These are phyloP conservation scores for Gnaphalium uliginosum DNA, from an alignment of 129 eudicot species.

Conservation along the genomic window DNA sequence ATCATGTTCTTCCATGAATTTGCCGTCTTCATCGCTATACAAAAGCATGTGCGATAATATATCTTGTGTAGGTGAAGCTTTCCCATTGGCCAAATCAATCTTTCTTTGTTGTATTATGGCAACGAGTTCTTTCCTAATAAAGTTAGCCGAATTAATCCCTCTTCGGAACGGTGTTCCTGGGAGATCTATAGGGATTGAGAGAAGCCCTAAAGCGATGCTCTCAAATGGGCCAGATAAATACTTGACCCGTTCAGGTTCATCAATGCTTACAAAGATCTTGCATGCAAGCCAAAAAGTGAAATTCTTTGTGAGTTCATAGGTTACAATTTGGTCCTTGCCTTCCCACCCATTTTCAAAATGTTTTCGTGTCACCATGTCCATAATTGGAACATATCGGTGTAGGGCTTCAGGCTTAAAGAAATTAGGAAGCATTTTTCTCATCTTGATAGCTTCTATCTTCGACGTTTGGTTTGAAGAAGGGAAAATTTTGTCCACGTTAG, in stretches of 20 bases:
- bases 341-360: slow-evolving; percentile 51
- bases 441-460: slow-evolving; percentile 37
- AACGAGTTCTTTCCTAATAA: slow-evolving; percentile 39
- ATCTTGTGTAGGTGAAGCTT: slow-evolving; percentile 49
- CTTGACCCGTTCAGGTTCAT: slow-evolving; percentile 42
- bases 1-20: slow-evolving; percentile 42
- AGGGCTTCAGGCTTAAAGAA: slow-evolving; percentile 52
- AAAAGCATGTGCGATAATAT: slow-evolving; percentile 52
- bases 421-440: slow-evolving; percentile 40
- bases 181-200: slow-evolving; percentile 52
- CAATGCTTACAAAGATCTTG: slow-evolving; percentile 48
- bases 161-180: slow-evolving; percentile 52
- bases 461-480: slow-evolving; percentile 34
- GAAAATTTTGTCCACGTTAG: slow-evolving; percentile 42
- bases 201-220: slow-evolving; percentile 36
- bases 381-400: slow-evolving; percentile 40
- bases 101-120: slow-evolving; percentile 43
- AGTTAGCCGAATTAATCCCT: slow-evolving; percentile 46
- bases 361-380: slow-evolving; percentile 46
- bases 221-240: slow-evolving; percentile 39
- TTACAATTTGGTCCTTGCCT: slow-evolving; percentile 31
- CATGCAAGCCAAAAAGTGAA: slow-evolving; percentile 55
- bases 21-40: slow-evolving; percentile 36
- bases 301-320: slow-evolving; percentile 39
- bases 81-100: slow-evolving; percentile 40